These are phyloP conservation scores for Linnemannia schmuckeri DNA, from an alignment of 192 early-diverging fungal genomes.

Conservation along the genomic window DNA sequence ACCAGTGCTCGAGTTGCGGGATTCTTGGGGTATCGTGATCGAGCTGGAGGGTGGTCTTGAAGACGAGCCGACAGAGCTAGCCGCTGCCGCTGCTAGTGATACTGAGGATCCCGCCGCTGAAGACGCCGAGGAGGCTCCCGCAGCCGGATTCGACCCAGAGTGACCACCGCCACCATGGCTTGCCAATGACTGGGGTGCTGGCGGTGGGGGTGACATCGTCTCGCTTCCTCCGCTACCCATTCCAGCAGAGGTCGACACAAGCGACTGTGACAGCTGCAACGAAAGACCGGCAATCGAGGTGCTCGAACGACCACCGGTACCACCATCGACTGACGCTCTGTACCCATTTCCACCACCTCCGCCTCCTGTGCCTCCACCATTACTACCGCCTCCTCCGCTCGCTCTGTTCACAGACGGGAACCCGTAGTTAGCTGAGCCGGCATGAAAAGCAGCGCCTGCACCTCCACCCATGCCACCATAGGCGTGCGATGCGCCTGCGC, in stretches of 20 bases:
- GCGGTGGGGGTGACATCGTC: slow-evolving; percentile 13
- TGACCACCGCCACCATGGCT: neutral
- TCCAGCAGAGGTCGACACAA: slow-evolving; percentile 5
- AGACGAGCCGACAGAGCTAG: neutral
- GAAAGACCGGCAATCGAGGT: slow-evolving; percentile 26
- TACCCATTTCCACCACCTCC: slow-evolving; percentile 12
- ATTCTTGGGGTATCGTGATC: slow-evolving; percentile 29
- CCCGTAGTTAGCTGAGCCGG: slow-evolving; percentile 34
- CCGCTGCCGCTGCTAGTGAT: neutral
- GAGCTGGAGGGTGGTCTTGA: slow-evolving; percentile 2
- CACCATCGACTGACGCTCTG: slow-evolving; percentile 7
- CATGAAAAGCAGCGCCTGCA: slow-evolving; percentile 47
- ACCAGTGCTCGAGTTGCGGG: slow-evolving; percentile 8
- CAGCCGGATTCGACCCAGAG: slow-evolving; percentile 7
- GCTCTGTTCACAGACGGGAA: slow-evolving; percentile 23
- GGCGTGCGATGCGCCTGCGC: slow-evolving; percentile 22
- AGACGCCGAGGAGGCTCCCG: neutral
- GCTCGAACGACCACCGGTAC: slow-evolving; percentile 11
- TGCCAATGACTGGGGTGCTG: slow-evolving; percentile 7
- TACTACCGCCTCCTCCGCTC: neutral
- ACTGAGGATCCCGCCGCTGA: neutral
- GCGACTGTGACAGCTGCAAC: slow-evolving; percentile 23
- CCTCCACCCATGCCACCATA: slow-evolving; percentile 40
- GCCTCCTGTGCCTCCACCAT: neutral
- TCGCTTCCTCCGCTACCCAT: slow-evolving; percentile 9